phyloP scores from a whole-genome alignment of 1,139 yeast species.

The Suhomyces ambrosiae region DNA sequence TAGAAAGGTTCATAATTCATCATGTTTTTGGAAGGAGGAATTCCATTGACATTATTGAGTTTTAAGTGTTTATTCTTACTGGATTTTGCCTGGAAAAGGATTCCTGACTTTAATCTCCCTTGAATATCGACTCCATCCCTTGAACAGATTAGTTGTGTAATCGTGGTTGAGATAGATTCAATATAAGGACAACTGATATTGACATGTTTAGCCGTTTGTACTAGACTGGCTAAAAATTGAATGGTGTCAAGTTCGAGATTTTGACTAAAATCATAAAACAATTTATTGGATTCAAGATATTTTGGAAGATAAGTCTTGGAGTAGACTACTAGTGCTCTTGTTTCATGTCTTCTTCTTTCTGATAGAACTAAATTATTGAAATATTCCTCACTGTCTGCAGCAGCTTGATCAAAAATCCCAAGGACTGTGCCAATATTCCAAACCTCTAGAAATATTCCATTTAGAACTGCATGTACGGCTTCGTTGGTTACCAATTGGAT shows the following conservation, averaged over 20 bases:
- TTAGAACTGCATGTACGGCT: constrained; percentile 19
- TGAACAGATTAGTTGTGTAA: constrained; percentile 17
- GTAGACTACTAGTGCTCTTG: constrained; percentile 1
- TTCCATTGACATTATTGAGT: constrained; percentile 19
- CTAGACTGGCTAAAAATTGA: constrained; percentile 13
- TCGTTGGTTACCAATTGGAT: constrained; percentile 15
- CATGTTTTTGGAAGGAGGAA: constrained; percentile 28
- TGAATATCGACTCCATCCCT: constrained; percentile 9
- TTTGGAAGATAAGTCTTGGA: constrained; percentile 15
- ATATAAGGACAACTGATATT: constrained; percentile 18
- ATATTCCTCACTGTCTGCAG: background rate
- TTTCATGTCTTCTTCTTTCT: background rate
- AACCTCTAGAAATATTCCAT: constrained; percentile 26
- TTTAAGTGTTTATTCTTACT: constrained; percentile 11
- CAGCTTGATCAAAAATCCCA: background rate
- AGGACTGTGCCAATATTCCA: constrained; percentile 13
- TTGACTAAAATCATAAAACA: constrained; percentile 25
- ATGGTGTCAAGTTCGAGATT: constrained; percentile 19
- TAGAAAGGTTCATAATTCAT: constrained; percentile 31
- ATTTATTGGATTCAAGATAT: constrained; percentile 15
- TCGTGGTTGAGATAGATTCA: constrained; percentile 18
- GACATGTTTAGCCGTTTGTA: constrained; percentile 14
- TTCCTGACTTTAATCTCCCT: background rate
- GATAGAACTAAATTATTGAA: background rate
- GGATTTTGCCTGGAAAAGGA: background rate